These are phyloP conservation scores for Trichoderma gracile DNA, from an alignment of 2,329 filamentous ascomycete genomes.

Conservation along the genomic window DNA sequence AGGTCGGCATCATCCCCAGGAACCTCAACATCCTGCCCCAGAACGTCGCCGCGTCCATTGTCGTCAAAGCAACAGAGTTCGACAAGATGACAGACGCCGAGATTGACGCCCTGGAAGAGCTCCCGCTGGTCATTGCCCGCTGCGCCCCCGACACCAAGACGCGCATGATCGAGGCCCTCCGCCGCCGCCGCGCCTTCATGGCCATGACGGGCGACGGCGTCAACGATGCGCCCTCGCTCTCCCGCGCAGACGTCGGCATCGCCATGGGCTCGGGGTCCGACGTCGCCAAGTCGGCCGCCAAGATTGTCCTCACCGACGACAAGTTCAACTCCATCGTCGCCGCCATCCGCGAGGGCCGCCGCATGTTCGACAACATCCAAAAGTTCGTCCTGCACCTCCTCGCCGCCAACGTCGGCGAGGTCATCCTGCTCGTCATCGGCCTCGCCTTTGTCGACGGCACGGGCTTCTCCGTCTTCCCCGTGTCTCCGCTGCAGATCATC, in stretches of 20 bases:
- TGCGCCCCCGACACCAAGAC: slow-evolving; percentile 86
- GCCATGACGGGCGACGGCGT: slow-evolving; percentile 90
- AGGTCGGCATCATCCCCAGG: slow-evolving; percentile 74
- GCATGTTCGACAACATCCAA: slow-evolving; percentile 88
- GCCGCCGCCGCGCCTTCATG: slow-evolving; percentile 72
- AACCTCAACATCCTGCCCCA: slow-evolving; percentile 61
- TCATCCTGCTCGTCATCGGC: slow-evolving; percentile 77
- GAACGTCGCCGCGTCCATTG: slow-evolving; percentile 65
- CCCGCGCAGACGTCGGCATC: slow-evolving; percentile 80
- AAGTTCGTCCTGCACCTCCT: slow-evolving; percentile 82
- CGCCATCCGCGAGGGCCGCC: slow-evolving; percentile 77
- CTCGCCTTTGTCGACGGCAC: slow-evolving; percentile 74
- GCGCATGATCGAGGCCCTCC: slow-evolving; percentile 85
- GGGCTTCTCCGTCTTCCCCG: slow-evolving; percentile 78
- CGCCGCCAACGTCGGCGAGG: slow-evolving; percentile 80
- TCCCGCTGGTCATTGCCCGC: slow-evolving; percentile 80
- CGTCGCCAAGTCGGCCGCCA: slow-evolving; percentile 79
- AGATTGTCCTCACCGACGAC: slow-evolving; percentile 83
- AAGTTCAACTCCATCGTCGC: slow-evolving; percentile 86
- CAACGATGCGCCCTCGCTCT: slow-evolving; percentile 81
- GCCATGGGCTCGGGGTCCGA: slow-evolving; percentile 89
- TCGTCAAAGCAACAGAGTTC: slow-evolving; percentile 76
- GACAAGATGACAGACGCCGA: slow-evolving; percentile 74
- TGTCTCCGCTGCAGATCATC: slow-evolving; percentile 82
- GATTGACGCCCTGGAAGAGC: slow-evolving; percentile 71